Percentiles rank a stretch among this genome's conserved stretches.
phyloP scores from a whole-genome alignment of 1,284 basidiomycete species.

The Apiotrichum sp. region DNA sequence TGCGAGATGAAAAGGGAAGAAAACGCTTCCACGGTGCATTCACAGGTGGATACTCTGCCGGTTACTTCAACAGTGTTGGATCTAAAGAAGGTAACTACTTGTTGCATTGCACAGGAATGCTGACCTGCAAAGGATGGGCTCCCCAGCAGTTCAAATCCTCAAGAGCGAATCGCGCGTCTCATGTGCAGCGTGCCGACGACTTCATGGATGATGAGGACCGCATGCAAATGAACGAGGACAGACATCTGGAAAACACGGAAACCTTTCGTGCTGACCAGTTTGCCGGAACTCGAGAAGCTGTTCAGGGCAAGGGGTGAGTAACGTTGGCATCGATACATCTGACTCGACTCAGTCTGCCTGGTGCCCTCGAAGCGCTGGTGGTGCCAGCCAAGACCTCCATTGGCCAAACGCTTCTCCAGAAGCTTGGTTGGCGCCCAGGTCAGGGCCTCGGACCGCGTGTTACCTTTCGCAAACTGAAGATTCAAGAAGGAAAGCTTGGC shows the following conservation, averaged over 20 bases:
- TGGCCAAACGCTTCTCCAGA: conserved; percentile 76
- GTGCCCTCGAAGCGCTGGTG: conserved; percentile 44
- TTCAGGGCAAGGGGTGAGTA: conserved; percentile 25
- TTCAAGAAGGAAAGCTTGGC: conserved; percentile 58
- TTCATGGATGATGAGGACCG: conserved; percentile 99
- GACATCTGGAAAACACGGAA: conserved; percentile 57
- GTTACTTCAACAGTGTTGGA: conserved; percentile 94
- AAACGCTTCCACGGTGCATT: conserved; percentile 92
- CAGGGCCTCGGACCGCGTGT: conserved; percentile 89
- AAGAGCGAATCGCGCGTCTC: conserved; percentile 60
- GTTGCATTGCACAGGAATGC: conserved; percentile 12
- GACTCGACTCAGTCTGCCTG: conserved; percentile 51
- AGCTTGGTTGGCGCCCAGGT: conserved; percentile 91
- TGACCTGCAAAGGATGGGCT: conserved; percentile 67
- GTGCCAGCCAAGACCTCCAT: conserved; percentile 52
- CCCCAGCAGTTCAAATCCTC: conserved; percentile 87
- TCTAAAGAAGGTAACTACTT: conserved; percentile 72
- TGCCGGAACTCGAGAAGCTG: conserved; percentile 55
- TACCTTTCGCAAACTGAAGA: conserved; percentile 65
- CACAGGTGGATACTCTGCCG: conserved; percentile 95
- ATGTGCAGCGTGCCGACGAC: conserved; percentile 67
- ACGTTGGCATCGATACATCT: not conserved
- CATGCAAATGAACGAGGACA: conserved; percentile 66
- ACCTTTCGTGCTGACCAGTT: conserved; percentile 57
- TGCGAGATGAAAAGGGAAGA: conserved; percentile 88